Evolutionary conservation across 2,329 filamentous ascomycete genomes (phyloP), one percentile per base, ranked within the genome.

Genomic region (Thielaviopsis cerberus): DNA sequence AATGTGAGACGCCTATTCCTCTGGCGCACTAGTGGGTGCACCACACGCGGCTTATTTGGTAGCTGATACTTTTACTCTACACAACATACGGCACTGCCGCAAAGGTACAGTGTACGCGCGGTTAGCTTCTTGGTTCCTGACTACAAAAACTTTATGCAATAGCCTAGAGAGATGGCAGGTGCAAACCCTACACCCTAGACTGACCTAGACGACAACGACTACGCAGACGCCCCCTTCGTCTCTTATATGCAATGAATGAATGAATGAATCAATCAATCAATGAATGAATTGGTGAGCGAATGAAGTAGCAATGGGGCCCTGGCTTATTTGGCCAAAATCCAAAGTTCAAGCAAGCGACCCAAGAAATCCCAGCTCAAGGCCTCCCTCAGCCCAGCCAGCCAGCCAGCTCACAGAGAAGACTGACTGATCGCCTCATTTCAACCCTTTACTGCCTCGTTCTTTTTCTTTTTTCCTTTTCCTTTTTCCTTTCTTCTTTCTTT

Each of bases 381-480:
- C 27, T 5, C 27, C 5, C 27, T 11, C 48, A 53, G 20, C 54
- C 50, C 37, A 37, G 52, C 51, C 41, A 41, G 15, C 30, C 54
- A 51, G 15, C 45, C 55, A 55, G 55, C 57, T 60, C 58, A 55
- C 55, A 60, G 57, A 57, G 57, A 60, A n/a, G n/a, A n/a, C n/a
- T n/a, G n/a, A 30, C 27, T 6, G 5, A 58, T 55, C 25, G 4
- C 17, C n/a, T 48, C 41, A 48, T 48, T 48, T 48, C 41, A 48
- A 48, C 41, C 41, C 41, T 48, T 48, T n/a, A 48, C 41, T 48
- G 41, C 41, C 41, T 48, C n/a, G 20, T 48, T 26, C 54, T 57
- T 11, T 54, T 60, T 55, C 55, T 53, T 45, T 34, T 15, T 50
- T 51, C 30, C 22, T 48, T 23, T 54, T 37, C 41, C 26, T 30